Evolutionary conservation across 208 protist genomes (phyloP), one percentile per base, ranked within the genome.

Genomic region (Crithidia bombi): DNA sequence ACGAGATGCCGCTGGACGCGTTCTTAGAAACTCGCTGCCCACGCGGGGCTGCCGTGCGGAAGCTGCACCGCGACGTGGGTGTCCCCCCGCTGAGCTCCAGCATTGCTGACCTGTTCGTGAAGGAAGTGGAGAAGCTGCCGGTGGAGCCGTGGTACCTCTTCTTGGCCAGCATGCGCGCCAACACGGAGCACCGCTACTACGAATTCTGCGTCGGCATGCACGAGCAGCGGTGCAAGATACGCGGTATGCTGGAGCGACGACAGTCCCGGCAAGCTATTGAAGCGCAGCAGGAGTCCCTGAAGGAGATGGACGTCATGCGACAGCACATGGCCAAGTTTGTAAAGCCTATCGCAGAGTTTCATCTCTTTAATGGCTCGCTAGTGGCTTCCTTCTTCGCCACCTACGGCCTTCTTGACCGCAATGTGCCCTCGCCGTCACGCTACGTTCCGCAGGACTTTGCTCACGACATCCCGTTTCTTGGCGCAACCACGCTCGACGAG

Each of bases 391-490:
- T 93, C 41, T 72, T 96, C 15, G 87, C 85, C 10, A 89, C 87
- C 0, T 92, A 89, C 65, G 87, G 83, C 47, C 69, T 94, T 2
- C 62, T 96, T 5, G 83, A 93, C 50, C 82, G 89, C 11, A 73
- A 85, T 38, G 50, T 85, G 57, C 87, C 89, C 11, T 65, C 83
- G 33, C 83, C 86, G 17, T 93, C 85, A 38, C 83, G 86, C n/a
- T 96, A 92, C 73, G 85, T 93, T 11, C 81, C 89, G 38, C 85
- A 92, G 59, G 91, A 96, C 75, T 96, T 94, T 79, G 84, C 89
- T 3, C 84, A 90, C 71, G 81, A 89, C 38, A 43, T 94, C 26
- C 91, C 91, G 5, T 93, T 93, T 62, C 86, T 80, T 11, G 78
- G 84, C 32, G 77, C 87, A 21, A 87, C 84, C 6, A 63, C 43